Base-by-base conservation (phyloP, 2,329 filamentous ascomycete species). In the Fusarium concolor region DNA sequence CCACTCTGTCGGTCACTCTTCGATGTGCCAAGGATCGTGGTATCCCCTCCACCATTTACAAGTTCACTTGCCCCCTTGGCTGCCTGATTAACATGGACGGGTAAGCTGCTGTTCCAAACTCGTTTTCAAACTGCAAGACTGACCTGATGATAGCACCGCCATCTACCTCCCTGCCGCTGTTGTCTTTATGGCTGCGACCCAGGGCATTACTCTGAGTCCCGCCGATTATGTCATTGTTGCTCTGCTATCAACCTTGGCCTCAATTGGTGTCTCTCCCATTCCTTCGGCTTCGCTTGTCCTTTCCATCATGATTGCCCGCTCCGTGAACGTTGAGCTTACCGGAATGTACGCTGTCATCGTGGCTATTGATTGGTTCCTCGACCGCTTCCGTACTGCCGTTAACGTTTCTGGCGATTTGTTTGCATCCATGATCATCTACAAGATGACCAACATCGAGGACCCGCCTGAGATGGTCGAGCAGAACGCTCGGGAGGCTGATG, bases 361-460 rank as follows among this genome's bases (percentile, higher is more conserved):
- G 4, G 84, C 83, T 24, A 85, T 86, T 43, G 84, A 86, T 65
- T 86, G 84, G 84, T 82, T 86, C 73, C 76, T 86, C n/a, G 85
- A 86, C 74, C 82, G 84, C 28, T 86, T 86, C 79, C 78, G 85
- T 15, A 86, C 84, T 0, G 79, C 81, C 5, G 71, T 82, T 54
- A 86, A 86, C 62, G 84, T 86, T 42, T 81, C 78, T 35, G 82
- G 82, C n/a, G 84, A 86, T 71, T 62, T 84, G 2, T 85, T 80
- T 10, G 75, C 72, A 10, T 29, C 38, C 15, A 71, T 62, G 52
- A 62, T 75, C 49, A 52, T 76, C 39, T 62, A 57, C 28, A 75
- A 74, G 65, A 63, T 68, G 67, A 76, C 74, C 9, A 47, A 51
- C 1, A 75, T 76, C 5, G 64, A 68, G 29, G 71, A 73, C 28